These are phyloP conservation scores for Tetracentron sinense DNA, from an alignment of 164 flowering plant species.

Conservation along the genomic window DNA sequence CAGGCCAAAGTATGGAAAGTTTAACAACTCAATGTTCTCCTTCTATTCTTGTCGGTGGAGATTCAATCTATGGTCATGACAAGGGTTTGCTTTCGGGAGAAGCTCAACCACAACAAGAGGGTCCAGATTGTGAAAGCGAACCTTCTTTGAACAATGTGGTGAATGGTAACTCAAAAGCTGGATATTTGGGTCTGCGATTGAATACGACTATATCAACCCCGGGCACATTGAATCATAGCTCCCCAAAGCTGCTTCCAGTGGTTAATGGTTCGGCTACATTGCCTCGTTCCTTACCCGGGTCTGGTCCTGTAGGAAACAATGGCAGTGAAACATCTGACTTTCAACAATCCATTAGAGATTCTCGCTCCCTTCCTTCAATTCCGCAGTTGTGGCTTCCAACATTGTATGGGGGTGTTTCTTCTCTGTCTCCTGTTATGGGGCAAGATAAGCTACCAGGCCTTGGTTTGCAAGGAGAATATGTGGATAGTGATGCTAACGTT, in stretches of 20 bases:
- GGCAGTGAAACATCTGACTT: conserved; percentile 23
- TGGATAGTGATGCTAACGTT: conserved; percentile 14
- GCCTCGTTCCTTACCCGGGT: conserved; percentile 8
- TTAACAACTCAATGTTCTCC: neutral
- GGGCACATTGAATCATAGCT: conserved; percentile 6
- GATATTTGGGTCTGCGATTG: conserved; percentile 14
- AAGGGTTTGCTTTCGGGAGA: no score
- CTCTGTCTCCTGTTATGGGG: conserved; percentile 16
- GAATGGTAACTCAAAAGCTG: conserved; percentile 10
- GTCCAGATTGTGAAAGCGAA: conserved; percentile 10
- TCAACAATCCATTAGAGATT: conserved; percentile 21
- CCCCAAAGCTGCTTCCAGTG: conserved; percentile 14
- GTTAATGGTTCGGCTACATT: conserved; percentile 10
- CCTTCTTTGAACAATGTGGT: conserved; percentile 5
- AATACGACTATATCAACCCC: neutral
- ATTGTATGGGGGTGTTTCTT: conserved; percentile 20
- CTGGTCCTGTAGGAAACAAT: conserved; percentile 23
- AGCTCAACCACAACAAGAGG: conserved; percentile 11
- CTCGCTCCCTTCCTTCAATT: conserved; percentile 14
- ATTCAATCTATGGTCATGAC: no score
- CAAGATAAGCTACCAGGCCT: conserved; percentile 23
- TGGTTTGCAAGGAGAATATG: conserved; percentile 25
- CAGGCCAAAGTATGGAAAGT: conserved; percentile 10
- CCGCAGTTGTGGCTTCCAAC: conserved; percentile 21
- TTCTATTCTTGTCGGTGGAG: no score